A percentile compares a stretch with the other conserved stretches of the same genome.
Conservation (phyloP, 148 eudicot genomes). For the Euryodendron excelsum region DNA sequence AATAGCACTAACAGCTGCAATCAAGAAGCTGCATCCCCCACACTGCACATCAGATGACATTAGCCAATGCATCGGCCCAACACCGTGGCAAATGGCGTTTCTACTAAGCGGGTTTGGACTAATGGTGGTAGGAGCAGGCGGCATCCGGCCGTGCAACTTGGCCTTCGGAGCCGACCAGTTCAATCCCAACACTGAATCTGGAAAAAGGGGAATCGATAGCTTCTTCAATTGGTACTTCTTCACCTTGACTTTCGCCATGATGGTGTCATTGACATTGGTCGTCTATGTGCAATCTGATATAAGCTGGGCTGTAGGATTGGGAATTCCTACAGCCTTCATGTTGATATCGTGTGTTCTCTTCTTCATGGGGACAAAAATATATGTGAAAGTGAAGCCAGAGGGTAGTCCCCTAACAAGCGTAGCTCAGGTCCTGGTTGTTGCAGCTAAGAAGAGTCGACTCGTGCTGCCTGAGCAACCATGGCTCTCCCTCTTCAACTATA, state of each 20-base stretch:
- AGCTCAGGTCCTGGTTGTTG: slow-evolving; percentile 59
- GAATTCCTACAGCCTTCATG: slow-evolving; percentile 72
- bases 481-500: slow-evolving; percentile 35
- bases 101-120: slow-evolving; percentile 55
- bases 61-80: slow-evolving; percentile 46
- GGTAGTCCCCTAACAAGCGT: slow-evolving; percentile 68
- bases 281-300: slow-evolving; percentile 75
- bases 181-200: slow-evolving; percentile 73
- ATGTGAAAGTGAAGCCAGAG: slow-evolving; percentile 73
- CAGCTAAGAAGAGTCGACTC: slow-evolving; percentile 57
- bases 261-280: slow-evolving; percentile 65
- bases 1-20: slow-evolving; percentile 59
- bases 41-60: slow-evolving; percentile 38
- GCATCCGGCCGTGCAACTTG: slow-evolving; percentile 79
- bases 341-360: slow-evolving; percentile 46
- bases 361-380: slow-evolving; percentile 57
- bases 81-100: slow-evolving; percentile 51
- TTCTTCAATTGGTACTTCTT: slow-evolving; percentile 96
- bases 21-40: slow-evolving; percentile 71
- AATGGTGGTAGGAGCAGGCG: slow-evolving; percentile 69
- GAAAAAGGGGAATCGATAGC: slow-evolving; percentile 75
- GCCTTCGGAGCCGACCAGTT: slow-evolving; percentile 97
- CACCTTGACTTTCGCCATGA: slow-evolving; percentile 75
- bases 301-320: slow-evolving; percentile 80
- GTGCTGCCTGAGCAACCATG: slow-evolving; percentile 35